phyloP scores from a whole-genome alignment of 2,329 filamentous ascomycete genomes.

The Neonectria punicea region DNA sequence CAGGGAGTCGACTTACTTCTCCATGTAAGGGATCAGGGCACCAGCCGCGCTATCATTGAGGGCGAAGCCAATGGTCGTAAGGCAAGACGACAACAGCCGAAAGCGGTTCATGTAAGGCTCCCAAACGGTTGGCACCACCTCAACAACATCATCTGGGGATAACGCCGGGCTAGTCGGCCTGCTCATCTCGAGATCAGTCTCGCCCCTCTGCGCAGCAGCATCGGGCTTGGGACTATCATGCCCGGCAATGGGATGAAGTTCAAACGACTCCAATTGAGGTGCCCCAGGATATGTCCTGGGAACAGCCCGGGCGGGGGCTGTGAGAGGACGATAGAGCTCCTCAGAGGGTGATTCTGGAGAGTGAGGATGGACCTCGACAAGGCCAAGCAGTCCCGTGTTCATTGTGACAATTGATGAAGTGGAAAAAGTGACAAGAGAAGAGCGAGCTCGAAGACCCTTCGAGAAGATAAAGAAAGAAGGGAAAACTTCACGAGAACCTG shows the following conservation, averaged over 20 bases:
- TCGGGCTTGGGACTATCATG: constrained; percentile 21
- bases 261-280: constrained; percentile 46
- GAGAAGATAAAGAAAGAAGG: not conserved
- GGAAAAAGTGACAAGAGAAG: constrained; percentile 9
- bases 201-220: constrained; percentile 12
- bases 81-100: constrained; percentile 71
- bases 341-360: constrained; percentile 28
- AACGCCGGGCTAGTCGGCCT: constrained; percentile 58
- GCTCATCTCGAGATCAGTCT: constrained; percentile 62
- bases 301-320: constrained; percentile 49
- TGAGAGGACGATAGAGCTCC: constrained; percentile 37
- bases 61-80: constrained; percentile 75
- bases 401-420: constrained; percentile 36
- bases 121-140: constrained; percentile 66
- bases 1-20: constrained; percentile 56
- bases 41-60: constrained; percentile 81
- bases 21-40: constrained; percentile 84
- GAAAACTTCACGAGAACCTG: not conserved
- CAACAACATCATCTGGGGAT: constrained; percentile 52
- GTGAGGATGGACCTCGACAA: constrained; percentile 47
- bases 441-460: not conserved
- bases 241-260: constrained; percentile 41
- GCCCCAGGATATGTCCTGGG: constrained; percentile 53
- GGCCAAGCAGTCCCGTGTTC: constrained; percentile 48
- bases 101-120: constrained; percentile 76